phyloP scores from a whole-genome alignment of 495 filamentous ascomycete species.

The Amorphotheca resinae region DNA sequence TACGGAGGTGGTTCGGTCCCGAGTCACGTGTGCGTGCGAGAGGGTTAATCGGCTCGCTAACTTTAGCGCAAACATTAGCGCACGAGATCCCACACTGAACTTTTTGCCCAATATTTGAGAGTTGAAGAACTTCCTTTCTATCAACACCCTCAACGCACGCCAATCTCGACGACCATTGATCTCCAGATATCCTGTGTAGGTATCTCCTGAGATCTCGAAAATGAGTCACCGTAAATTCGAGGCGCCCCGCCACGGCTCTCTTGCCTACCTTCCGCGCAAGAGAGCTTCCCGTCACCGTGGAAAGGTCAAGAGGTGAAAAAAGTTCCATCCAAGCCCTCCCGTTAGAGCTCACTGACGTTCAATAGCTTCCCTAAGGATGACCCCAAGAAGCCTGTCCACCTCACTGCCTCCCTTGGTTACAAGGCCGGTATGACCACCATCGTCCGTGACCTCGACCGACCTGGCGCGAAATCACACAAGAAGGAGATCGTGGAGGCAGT shows the following conservation, averaged over 20 bases:
- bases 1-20: too few species aligned
- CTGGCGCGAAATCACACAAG: slow-evolving; percentile 99
- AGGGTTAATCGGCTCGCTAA: too few species aligned
- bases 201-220: slow-evolving; percentile 31
- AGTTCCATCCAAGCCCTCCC: slow-evolving; percentile 7
- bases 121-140: not conserved
- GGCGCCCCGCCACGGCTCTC: slow-evolving; percentile 94
- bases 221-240: slow-evolving; percentile 59
- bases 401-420: slow-evolving; percentile 98
- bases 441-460: slow-evolving; percentile 98
- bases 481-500: slow-evolving; percentile 99
- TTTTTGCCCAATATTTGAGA: not conserved
- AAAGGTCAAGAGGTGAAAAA: slow-evolving; percentile 85
- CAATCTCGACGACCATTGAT: not conserved
- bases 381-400: slow-evolving; percentile 97
- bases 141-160: not conserved
- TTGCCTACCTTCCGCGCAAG: slow-evolving; percentile 97
- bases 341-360: slow-evolving; percentile 21
- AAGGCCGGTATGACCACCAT: slow-evolving; percentile 99
- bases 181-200: slow-evolving; percentile 8
- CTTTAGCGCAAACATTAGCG: not conserved
- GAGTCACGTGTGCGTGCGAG: too few species aligned
- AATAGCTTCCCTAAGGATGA: slow-evolving; percentile 98
- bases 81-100: not conserved
- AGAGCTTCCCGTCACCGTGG: slow-evolving; percentile 89